phyloP scores from a whole-genome alignment of 345 rosid genomes.

The Aquilaria sinensis region DNA sequence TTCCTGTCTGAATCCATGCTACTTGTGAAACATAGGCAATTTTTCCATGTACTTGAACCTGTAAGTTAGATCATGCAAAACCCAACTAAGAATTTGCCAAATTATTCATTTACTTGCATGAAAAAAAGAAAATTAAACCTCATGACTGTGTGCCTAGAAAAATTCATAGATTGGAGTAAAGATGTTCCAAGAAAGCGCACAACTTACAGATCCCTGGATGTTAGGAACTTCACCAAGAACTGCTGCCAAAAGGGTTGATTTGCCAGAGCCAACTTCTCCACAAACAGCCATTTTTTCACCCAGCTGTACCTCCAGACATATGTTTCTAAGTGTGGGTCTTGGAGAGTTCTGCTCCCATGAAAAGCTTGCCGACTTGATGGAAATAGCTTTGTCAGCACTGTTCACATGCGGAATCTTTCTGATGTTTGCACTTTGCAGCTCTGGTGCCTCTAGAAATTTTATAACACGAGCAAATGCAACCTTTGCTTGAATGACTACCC shows the following conservation, averaged over 20 bases:
- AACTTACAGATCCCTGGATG: slow-evolving; percentile 61
- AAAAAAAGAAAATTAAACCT: not conserved
- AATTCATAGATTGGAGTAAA: not conserved
- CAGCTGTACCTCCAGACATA: slow-evolving; percentile 45
- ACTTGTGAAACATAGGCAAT: slow-evolving; percentile 90
- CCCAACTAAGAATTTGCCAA: not conserved
- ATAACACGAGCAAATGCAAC: slow-evolving; percentile 77
- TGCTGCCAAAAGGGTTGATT: slow-evolving; percentile 86
- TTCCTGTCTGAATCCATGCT: slow-evolving; percentile 97
- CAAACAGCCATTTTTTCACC: slow-evolving; percentile 85
- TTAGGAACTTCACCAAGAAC: slow-evolving; percentile 86
- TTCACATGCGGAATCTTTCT: slow-evolving; percentile 27
- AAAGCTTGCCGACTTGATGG: slow-evolving; percentile 55
- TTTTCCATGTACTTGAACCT: slow-evolving; percentile 73
- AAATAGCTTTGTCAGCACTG: slow-evolving; percentile 26
- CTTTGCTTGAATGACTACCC: slow-evolving; percentile 80
- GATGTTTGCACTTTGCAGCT: slow-evolving; percentile 53
- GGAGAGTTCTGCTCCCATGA: slow-evolving; percentile 69
- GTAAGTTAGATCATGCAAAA: slow-evolving; percentile 12
- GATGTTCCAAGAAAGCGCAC: not conserved
- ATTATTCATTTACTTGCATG: not conserved
- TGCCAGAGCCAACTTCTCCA: slow-evolving; percentile 97
- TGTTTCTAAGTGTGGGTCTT: slow-evolving; percentile 56
- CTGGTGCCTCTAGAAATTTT: slow-evolving; percentile 83
- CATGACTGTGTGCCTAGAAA: too few species aligned